Evolutionary conservation across 2,329 filamentous ascomycete genomes (phyloP), one percentile per base, ranked within the genome.

Genomic region (Fusarium secorum): DNA sequence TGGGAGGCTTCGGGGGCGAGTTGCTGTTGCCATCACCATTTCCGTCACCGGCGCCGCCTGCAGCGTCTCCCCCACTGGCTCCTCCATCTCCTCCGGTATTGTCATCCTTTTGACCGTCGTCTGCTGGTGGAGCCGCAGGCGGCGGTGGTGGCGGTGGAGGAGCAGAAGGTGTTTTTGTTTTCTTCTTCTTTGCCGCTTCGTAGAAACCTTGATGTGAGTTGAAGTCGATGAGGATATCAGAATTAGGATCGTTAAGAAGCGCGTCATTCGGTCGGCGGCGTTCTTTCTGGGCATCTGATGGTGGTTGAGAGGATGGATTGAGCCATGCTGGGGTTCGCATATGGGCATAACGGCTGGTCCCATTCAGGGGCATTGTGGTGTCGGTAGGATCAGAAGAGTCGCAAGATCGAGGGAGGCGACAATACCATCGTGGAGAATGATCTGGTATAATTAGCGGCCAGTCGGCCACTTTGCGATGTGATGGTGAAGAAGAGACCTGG

Each of bases 161-260:
- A 48, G 64, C 65, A 26, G 57, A 52, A 4, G 60, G 63, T 33
- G 82, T 78, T 67, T 85, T 84, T 69, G 84, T 20, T 24, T 66
- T 84, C 79, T 86, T 89, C 78, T 87, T 88, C 71, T 86, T 85
- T 5, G 81, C 85, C 39, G 83, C 85, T 75, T 90, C 85, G 55
- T 83, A 82, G 80, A 84, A 88, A 52, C 84, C 86, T 44, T 87
- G 82, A 56, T 85, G 80, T 30, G 84, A 87, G 26, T 82, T 82
- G 63, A 92, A 88, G 75, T 93, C 89, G 54, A 93, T 81, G 33
- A 82, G 79, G 24, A 81, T 76, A 41, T 80, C 77, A 72, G 81
- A 79, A 39, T 77, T 80, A n/a, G 85, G 85, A 70, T 88, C 85
- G 42, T 71, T 70, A 36, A 89, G 79, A 10, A 88, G 73, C 73